These are phyloP conservation scores for Mucor plumbeus DNA, from an alignment of 371 early-diverging fungal genomes.

Conservation along the genomic window DNA sequence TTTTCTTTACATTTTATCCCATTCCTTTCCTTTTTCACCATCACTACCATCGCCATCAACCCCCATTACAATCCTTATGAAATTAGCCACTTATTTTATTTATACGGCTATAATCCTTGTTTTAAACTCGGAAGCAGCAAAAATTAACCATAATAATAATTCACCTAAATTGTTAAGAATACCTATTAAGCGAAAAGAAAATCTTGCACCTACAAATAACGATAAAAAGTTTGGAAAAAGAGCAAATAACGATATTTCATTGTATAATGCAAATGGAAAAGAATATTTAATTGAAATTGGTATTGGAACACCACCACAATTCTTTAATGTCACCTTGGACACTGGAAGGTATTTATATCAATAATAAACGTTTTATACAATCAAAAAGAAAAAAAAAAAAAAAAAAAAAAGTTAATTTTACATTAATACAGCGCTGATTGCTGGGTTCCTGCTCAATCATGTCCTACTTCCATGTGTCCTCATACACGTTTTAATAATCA, in stretches of 20 bases:
- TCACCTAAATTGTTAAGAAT: background rate
- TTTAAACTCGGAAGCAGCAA: background rate
- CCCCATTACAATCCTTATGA: slow-evolving; percentile 1
- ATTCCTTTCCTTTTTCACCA: background rate
- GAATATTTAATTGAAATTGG: slow-evolving; percentile 44
- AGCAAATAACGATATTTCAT: slow-evolving; percentile 19
- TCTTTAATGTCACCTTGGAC: slow-evolving; percentile 47
- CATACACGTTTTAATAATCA: slow-evolving; percentile 38
- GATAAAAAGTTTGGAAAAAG: slow-evolving; percentile 10
- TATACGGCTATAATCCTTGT: background rate
- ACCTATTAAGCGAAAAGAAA: background rate
- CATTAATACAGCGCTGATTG: slow-evolving; percentile 36
- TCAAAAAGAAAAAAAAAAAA: too few species aligned
- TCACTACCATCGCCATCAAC: background rate
- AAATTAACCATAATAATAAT: background rate
- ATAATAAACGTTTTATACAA: too few species aligned
- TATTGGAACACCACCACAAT: slow-evolving; percentile 50
- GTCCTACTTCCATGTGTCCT: slow-evolving; percentile 37
- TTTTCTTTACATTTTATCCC: background rate
- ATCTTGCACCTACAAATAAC: background rate
- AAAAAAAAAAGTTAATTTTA: too few species aligned
- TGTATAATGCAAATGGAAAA: slow-evolving; percentile 46
- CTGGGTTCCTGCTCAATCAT: slow-evolving; percentile 45
- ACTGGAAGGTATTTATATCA: slow-evolving; percentile 30
- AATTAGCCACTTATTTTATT: background rate